Base-by-base conservation (phyloP, 768 basidiomycete genomes). In the Lactifluus subvellereus region DNA sequence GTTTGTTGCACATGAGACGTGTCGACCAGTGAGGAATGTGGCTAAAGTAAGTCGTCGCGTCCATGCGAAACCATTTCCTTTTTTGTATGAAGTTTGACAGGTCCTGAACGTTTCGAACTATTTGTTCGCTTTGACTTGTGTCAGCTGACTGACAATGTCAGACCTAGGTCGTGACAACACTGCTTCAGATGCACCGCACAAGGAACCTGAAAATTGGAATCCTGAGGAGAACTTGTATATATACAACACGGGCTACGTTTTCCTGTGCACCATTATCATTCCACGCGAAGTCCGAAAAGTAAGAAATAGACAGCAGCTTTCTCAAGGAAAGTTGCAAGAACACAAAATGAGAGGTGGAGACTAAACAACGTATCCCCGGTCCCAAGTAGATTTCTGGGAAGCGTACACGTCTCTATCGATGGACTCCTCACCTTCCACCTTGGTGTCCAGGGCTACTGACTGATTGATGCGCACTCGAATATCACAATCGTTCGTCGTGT, bases 401-500 rank as follows among this genome's bases (percentile, higher is more conserved):
- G 9, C 1, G 20, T 33, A 42, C 18, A 49, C 2, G 2, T n/a
- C 37, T 54, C 5, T 35, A 4, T 13, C 18, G 5, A 4, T 32
- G 9, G 33, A 7, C 11, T 51, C 52, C 14, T 3, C 47, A n/a
- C 33, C 45, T 20, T 14, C 2, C n/a, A 9, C 9, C 37, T 7
- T 48, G 32, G 2, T 10, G 9, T 64, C 57, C 27, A 40, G 32
- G 4, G 57, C 20, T 18, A 56, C 32, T 14, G 57, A 35, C 22
- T 30, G 47, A 22, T 66, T 58, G 27, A 64, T 27, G 33, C 42
- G 65, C 30, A 66, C 58, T 37, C 59, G 58, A 60, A 73, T 56
- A 16, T 65, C 66, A 8, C 62, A 54, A 33, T 65, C 54, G 48
- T 32, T 56, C 20, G 52, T 57, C 14, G 43, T 9, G 11, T 60